Percentiles rank a stretch among this genome's conserved stretches.
These are phyloP conservation scores for Candida saitoana DNA, from an alignment of 805 yeast genomes.

Conservation along the genomic window DNA sequence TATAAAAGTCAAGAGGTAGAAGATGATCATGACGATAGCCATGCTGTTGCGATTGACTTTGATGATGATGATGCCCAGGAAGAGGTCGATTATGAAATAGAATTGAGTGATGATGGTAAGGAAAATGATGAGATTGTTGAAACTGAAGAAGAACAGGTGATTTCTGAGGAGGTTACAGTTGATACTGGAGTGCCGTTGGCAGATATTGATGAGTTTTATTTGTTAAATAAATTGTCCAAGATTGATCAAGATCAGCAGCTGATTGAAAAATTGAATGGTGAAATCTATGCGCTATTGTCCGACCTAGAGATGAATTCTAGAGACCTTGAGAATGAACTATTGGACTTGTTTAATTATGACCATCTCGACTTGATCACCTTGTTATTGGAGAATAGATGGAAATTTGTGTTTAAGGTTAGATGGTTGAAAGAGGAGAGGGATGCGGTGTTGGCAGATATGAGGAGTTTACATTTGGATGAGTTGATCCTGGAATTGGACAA, in stretches of 20 bases:
- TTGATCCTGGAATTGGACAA: constrained; percentile 38
- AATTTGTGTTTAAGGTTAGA: constrained; percentile 52
- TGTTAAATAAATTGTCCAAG: constrained; percentile 47
- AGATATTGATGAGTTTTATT: constrained; percentile 40
- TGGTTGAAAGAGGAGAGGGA: constrained; percentile 24
- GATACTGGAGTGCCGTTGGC: constrained; percentile 8
- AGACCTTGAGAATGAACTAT: constrained; percentile 51
- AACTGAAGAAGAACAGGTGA: background rate
- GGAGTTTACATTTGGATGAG: constrained; percentile 32
- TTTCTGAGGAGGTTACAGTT: constrained; percentile 1
- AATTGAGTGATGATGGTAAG: constrained; percentile 12
- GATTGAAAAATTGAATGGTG: constrained; percentile 34
- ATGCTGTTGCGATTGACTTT: constrained; percentile 34
- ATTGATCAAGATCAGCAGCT: constrained; percentile 36
- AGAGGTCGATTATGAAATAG: constrained; percentile 19
- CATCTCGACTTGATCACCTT: constrained; percentile 46
- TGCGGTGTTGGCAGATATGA: constrained; percentile 42
- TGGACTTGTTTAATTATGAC: constrained; percentile 50
- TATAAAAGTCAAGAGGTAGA: constrained; percentile 24
- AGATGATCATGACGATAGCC: constrained; percentile 35
- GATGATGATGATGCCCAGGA: constrained; percentile 28
- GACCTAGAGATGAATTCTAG: constrained; percentile 31
- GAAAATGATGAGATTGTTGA: constrained; percentile 29
- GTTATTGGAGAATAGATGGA: constrained; percentile 47
- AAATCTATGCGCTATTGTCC: constrained; percentile 29